Base-by-base conservation (phyloP, 371 early-diverging fungal species). In the Actinomortierella wolfii region DNA sequence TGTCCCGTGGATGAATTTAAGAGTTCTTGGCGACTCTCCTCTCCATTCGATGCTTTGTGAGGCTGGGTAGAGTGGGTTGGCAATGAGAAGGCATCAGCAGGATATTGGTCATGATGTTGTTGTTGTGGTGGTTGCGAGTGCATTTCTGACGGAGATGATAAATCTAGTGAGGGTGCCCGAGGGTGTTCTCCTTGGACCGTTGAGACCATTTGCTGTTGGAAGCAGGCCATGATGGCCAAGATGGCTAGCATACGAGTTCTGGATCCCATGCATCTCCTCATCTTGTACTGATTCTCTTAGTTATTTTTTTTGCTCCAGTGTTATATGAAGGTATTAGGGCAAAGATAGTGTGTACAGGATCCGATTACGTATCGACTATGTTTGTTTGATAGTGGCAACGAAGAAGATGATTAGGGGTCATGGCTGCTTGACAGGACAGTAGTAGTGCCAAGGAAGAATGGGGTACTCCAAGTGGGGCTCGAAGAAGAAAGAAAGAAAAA, bases 331-430 rank as follows among this genome's bases (percentile, higher is more conserved):
- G n/a, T n/a, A n/a, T n/a, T n/a, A n/a, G n/a, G n/a, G n/a, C n/a
- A n/a, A n/a, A n/a, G n/a, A n/a, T n/a, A n/a, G n/a, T n/a, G n/a
- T n/a, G n/a, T n/a, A n/a, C n/a, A n/a, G n/a, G n/a, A n/a, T n/a
- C 28, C 34, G 34, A 51, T 43, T 49, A 42, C 18, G 34, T 23
- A 24, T 3, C 28, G 2, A 8, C 28, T 20, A 28, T 24, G 28
- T 17, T 15, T 50, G 14, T 7, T 45, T 29, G 46, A 48, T 41
- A 28, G 34, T 43, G 62, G 34, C 43, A 44, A 48, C 43, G 40
- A 42, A 43, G 43, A 8, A 17, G 18, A 50, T 21, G 47, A 20
- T 21, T 21, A 20, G 20, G 47, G 8, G 2, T 18, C 47, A 47
- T 47, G 21, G 47, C 18, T 8, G 18, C 6, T n/a, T 15, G 8